Evolutionary conservation across 495 filamentous ascomycete species (phyloP).

Genomic region (Aspergillus egyptiacus): DNA sequence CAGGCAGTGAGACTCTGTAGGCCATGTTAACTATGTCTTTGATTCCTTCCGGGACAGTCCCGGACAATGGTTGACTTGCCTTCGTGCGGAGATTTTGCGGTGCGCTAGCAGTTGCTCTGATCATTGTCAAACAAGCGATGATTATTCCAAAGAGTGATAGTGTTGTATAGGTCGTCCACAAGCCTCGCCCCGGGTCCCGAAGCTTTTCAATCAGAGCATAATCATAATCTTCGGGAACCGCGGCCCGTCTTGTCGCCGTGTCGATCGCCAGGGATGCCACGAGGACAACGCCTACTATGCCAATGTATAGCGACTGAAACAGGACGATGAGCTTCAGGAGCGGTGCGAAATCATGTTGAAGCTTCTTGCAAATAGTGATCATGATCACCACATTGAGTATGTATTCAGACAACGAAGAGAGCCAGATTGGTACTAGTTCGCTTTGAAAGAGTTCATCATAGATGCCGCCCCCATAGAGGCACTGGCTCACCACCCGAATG

Average conservation of each 20-base stretch:
- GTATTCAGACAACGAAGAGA: background rate
- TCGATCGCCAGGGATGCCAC: background rate
- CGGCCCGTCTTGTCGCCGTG: background rate
- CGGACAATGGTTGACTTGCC: background rate
- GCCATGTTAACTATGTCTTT: background rate
- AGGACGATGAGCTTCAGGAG: background rate
- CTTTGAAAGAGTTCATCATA: background rate
- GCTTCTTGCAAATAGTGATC: background rate
- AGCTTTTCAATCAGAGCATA: background rate
- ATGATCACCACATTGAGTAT: background rate
- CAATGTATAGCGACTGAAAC: background rate
- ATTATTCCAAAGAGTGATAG: background rate
- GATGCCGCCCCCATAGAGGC: no score
- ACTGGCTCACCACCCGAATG: background rate
- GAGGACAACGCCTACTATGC: background rate
- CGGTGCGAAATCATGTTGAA: background rate
- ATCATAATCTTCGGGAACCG: background rate
- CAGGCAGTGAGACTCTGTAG: background rate
- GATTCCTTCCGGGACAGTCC: no score
- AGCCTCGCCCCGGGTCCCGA: background rate
- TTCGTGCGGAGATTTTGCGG: background rate
- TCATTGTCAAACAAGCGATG: background rate
- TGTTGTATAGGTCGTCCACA: background rate
- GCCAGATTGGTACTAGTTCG: background rate
- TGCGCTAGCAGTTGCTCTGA: background rate